phyloP scores from a whole-genome alignment of 345 rosid genomes.

The Viola odorata region DNA sequence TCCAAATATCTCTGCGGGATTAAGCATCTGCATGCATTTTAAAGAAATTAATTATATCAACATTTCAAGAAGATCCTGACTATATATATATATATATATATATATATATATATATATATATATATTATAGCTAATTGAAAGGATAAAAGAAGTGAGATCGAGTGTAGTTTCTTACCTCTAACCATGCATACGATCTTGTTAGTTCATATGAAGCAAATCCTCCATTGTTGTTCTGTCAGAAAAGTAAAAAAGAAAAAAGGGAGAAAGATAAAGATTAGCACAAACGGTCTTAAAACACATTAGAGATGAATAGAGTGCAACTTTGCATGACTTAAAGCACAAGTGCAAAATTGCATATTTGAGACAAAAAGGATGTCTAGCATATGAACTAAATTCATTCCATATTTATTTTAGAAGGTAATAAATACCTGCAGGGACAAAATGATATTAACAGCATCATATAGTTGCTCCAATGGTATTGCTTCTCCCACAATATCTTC shows the following conservation, averaged over 20 bases:
- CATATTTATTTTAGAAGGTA: background rate
- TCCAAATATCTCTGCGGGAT: constrained; percentile 62
- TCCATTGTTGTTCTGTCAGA: constrained; percentile 47
- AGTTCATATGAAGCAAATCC: constrained; percentile 79
- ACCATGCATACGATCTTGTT: constrained; percentile 60
- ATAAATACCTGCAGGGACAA: constrained; percentile 57
- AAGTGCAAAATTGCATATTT: background rate
- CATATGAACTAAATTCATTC: background rate
- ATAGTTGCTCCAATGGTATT: constrained; percentile 27
- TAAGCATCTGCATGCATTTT: constrained; percentile 46
- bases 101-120: background rate
- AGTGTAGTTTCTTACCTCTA: constrained; percentile 73
- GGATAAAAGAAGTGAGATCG: background rate
- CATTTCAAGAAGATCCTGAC: background rate
- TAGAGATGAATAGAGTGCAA: background rate
- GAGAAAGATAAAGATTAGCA: background rate
- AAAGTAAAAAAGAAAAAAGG: background rate
- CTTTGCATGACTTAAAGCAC: background rate
- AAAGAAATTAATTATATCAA: background rate
- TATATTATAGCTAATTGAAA: background rate
- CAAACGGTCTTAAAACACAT: background rate
- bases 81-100: background rate
- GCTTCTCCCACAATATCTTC: constrained; percentile 38
- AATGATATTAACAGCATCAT: constrained; percentile 49
- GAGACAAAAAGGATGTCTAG: background rate